These are phyloP conservation scores for Wickerhamomyces sydowiorum DNA, from an alignment of 805 yeast species.

Conservation along the genomic window DNA sequence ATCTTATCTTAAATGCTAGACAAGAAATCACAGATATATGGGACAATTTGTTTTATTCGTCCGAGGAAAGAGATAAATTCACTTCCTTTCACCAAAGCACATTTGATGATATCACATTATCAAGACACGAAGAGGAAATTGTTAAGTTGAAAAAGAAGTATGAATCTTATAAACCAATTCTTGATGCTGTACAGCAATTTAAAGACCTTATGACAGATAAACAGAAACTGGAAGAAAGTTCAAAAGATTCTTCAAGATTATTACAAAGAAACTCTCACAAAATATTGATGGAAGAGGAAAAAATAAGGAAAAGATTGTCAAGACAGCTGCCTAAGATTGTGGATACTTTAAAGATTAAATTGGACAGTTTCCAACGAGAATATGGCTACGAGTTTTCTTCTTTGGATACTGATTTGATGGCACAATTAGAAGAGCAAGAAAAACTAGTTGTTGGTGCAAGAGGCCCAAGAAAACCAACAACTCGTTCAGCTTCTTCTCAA, in stretches of 20 bases:
- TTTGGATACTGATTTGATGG: conserved; percentile 21
- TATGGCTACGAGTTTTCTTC: conserved; percentile 28
- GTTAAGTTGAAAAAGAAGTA: conserved; percentile 42
- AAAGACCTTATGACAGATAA: conserved; percentile 56
- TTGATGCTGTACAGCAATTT: conserved; percentile 51
- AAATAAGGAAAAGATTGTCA: conserved; percentile 58
- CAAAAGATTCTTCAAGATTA: conserved; percentile 76
- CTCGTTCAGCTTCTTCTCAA: conserved; percentile 16
- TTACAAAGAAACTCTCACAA: conserved; percentile 72
- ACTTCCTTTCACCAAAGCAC: conserved; percentile 30
- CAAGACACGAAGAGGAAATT: conserved; percentile 61
- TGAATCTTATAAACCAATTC: conserved; percentile 45
- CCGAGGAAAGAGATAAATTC: conserved; percentile 44
- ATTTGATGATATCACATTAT: conserved; percentile 55
- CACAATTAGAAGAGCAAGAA: conserved; percentile 25
- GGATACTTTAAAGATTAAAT: conserved; percentile 39
- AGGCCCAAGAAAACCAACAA: conserved; percentile 10
- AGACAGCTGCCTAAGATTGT: conserved; percentile 64
- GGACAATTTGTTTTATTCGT: conserved; percentile 54
- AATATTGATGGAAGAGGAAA: conserved; percentile 76
- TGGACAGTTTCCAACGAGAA: conserved; percentile 42
- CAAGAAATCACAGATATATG: conserved; percentile 54
- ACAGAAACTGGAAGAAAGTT: conserved; percentile 54
- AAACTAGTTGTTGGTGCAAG: conserved; percentile 5
- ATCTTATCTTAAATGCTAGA: conserved; percentile 61